Evolutionary conservation across 441 rosid species (phyloP), one percentile per base, ranked within the genome.

Genomic region (Populus hybrid): DNA sequence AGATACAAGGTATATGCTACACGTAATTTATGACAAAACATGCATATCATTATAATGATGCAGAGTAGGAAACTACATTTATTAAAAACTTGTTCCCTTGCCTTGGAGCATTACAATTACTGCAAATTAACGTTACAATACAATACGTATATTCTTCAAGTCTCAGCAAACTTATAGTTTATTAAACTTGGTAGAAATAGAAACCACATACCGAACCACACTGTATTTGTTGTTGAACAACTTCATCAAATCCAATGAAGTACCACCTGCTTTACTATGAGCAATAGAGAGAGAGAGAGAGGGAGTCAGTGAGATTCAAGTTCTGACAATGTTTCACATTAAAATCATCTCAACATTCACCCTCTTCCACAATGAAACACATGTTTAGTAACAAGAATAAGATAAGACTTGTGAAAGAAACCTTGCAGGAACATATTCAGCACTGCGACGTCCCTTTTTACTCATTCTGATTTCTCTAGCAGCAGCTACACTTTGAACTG

Each of bases 401-500:
- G 61, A 26, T 12, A 59, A 38, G 72, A 74, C 2, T 61, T 21
- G 24, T 34, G 40, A 79, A 73, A 77, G 76, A 76, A 76, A 95
- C 97, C 92, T 92, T 32, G 86, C 86, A 65, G 91, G 81, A 30
- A 85, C 79, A 84, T 91, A 83, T 81, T 95, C 96, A 80, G 84
- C 78, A 72, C 86, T 90, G 73, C 97, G 85, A 67, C 98, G 98
- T 65, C 96, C 89, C 87, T 95, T 95, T 87, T 95, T 95, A 84
- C 84, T 89, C 78, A 92, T 74, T 88, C 93, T 87, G 81, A 87
- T 91, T 84, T 95, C 99, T 82, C 92, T 91, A 32, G 96, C 95
- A 36, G 96, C 88, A 87, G 92, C 88, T 76, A 93, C 96, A 75
- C 93, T 90, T 83, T 93, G 98, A 76, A 90, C 81, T 80, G 95